Conservation (phyloP, 805 yeast genomes). For the Kodamaea fukazawae region DNA sequence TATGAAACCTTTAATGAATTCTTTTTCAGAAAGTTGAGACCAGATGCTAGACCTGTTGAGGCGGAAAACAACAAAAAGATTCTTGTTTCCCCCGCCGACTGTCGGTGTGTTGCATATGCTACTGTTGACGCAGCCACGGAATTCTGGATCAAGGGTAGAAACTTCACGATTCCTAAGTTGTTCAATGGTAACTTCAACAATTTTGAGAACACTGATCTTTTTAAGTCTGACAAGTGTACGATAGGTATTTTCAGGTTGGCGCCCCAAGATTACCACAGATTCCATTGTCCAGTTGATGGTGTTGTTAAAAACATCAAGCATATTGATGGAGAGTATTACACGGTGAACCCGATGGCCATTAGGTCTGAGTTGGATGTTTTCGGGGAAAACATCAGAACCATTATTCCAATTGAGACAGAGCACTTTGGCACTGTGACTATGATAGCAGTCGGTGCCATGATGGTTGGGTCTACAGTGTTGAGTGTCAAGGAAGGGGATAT, state of each 20-base stretch:
- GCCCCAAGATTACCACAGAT: constrained; percentile 95
- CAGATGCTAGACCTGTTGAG: constrained; percentile 70
- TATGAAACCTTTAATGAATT: constrained; percentile 83
- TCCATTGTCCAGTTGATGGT: constrained; percentile 87
- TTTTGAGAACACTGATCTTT: constrained; percentile 39
- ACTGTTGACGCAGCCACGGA: constrained; percentile 59
- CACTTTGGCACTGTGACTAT: constrained; percentile 76
- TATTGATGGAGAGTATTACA: constrained; percentile 88
- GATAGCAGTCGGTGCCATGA: constrained; percentile 95
- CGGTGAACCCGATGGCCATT: constrained; percentile 97
- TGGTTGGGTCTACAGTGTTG: constrained; percentile 89
- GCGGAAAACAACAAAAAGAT: constrained; percentile 47
- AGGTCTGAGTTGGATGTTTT: constrained; percentile 84
- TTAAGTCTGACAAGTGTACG: constrained; percentile 46
- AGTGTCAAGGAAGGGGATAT: constrained; percentile 60
- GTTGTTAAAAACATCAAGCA: constrained; percentile 58
- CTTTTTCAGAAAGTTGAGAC: constrained; percentile 74
- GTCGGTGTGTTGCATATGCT: constrained; percentile 71
- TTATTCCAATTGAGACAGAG: constrained; percentile 72
- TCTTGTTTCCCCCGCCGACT: constrained; percentile 81
- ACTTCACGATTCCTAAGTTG: constrained; percentile 65
- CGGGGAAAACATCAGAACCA: constrained; percentile 83
- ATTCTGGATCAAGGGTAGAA: constrained; percentile 87
- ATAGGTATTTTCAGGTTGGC: constrained; percentile 85
- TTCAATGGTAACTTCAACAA: constrained; percentile 45